Evolutionary conservation across 2,329 filamentous ascomycete species (phyloP).

Genomic region (Calonectria multiphialidica): DNA sequence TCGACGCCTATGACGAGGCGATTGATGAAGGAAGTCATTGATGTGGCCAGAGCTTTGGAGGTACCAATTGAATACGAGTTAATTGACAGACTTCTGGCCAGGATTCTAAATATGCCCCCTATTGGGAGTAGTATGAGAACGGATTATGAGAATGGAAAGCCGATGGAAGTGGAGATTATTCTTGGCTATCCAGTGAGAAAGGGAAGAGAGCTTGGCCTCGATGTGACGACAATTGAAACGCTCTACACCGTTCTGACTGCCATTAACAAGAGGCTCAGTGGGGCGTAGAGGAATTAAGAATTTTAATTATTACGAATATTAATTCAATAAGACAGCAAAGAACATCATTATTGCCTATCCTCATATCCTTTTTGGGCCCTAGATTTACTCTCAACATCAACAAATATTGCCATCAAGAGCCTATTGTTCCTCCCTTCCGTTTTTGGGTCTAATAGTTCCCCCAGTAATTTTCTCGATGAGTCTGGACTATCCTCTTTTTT

Average conservation of each 20-base stretch:
- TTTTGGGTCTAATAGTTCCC: too few species aligned
- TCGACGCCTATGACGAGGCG: slow-evolving; percentile 63
- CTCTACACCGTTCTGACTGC: slow-evolving; percentile 51
- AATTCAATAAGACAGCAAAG: not conserved
- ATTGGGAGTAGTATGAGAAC: slow-evolving; percentile 66
- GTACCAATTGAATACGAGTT: slow-evolving; percentile 59
- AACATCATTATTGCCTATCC: too few species aligned
- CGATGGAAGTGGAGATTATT: slow-evolving; percentile 74
- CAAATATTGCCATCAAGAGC: too few species aligned
- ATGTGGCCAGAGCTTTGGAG: slow-evolving; percentile 67
- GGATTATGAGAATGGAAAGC: slow-evolving; percentile 67
- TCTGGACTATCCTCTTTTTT: too few species aligned
- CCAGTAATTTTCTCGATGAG: too few species aligned
- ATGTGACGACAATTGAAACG: slow-evolving; percentile 63
- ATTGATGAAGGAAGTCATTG: slow-evolving; percentile 65
- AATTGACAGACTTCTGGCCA: slow-evolving; percentile 60
- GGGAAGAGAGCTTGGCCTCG: slow-evolving; percentile 64
- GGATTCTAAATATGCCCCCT: slow-evolving; percentile 59
- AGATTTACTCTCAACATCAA: too few species aligned
- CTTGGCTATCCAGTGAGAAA: slow-evolving; percentile 70
- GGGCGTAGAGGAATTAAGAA: not conserved
- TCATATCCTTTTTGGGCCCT: too few species aligned
- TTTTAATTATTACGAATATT: not conserved
- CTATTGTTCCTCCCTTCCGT: too few species aligned
- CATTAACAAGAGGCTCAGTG: slow-evolving; percentile 39